Evolutionary conservation across 2,329 filamentous ascomycete genomes (phyloP).

Genomic region (Colletotrichum simmondsii): DNA sequence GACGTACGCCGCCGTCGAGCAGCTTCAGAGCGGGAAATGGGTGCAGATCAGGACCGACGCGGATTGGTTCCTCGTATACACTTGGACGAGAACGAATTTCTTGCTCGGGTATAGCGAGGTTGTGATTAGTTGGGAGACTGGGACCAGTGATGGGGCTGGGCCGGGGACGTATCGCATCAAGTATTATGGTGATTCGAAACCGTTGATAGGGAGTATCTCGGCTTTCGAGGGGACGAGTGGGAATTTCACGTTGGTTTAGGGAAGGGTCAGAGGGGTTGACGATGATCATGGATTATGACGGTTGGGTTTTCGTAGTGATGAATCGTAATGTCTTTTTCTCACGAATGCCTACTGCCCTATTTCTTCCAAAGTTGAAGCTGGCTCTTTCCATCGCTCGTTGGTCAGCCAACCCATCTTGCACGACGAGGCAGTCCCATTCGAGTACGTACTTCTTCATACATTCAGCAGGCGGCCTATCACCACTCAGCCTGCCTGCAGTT

Average conservation of each 20-base stretch:
- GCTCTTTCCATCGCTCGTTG: not conserved
- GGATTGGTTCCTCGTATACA: slow-evolving; percentile 86
- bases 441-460: not conserved
- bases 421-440: not conserved
- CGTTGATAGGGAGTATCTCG: slow-evolving; percentile 67
- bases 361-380: no score
- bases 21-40: slow-evolving; percentile 66
- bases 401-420: not conserved
- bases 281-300: not conserved
- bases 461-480: not conserved
- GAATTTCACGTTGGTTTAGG: slow-evolving; percentile 55
- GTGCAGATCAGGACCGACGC: slow-evolving; percentile 73
- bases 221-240: slow-evolving; percentile 77
- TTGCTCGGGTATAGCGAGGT: slow-evolving; percentile 82
- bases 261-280: not conserved
- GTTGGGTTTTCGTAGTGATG: not conserved
- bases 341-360: accelerated
- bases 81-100: slow-evolving; percentile 79
- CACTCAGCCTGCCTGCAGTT: not conserved
- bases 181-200: slow-evolving; percentile 89
- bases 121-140: slow-evolving; percentile 83
- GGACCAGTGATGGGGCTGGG: slow-evolving; percentile 46
- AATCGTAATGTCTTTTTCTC: not conserved
- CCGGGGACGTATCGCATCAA: slow-evolving; percentile 79
- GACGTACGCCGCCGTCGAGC: slow-evolving; percentile 83